A percentile compares a stretch with the other conserved stretches of the same genome.
Conservation (phyloP, 805 yeast species). For the Cyberlindnera lachancei region DNA sequence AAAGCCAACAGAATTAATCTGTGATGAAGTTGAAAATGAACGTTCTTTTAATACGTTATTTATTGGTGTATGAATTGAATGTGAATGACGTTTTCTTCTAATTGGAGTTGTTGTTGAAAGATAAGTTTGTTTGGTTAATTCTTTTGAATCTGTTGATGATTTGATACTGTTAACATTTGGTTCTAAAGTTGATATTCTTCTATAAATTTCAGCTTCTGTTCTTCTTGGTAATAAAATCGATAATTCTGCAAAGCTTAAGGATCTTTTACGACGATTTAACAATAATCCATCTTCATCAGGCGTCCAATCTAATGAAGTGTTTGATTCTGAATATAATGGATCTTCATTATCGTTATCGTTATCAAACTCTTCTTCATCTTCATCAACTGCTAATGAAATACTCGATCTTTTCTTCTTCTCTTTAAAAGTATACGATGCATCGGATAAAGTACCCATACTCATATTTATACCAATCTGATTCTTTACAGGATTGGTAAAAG, state of each 20-base stretch:
- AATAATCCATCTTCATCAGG: conserved; percentile 67
- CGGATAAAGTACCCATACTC: too few relatives aligned
- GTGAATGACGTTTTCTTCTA: conserved; percentile 10
- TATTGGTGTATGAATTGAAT: conserved; percentile 3
- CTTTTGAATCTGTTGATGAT: conserved; percentile 3
- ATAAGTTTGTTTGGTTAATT: conserved; percentile 5
- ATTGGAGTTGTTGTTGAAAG: conserved; percentile 7
- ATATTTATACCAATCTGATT: too few relatives aligned
- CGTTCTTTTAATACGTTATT: conserved; percentile 6
- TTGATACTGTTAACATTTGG: too few relatives aligned
- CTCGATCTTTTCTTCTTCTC: neutral
- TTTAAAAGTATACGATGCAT: neutral
- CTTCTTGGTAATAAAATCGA: conserved; percentile 65
- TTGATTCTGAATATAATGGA: conserved; percentile 7
- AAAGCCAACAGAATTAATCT: conserved; percentile 4
- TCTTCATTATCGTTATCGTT: conserved; percentile 3
- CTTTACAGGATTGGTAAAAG: too few relatives aligned
- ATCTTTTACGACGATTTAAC: conserved; percentile 44
- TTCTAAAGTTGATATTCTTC: conserved; percentile 45
- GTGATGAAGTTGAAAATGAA: conserved; percentile 9
- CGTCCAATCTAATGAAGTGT: conserved; percentile 32
- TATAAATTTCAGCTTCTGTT: conserved; percentile 66
- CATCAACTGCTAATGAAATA: too few relatives aligned
- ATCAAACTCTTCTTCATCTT: too few relatives aligned
- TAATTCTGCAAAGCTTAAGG: conserved; percentile 64